Conservation (phyloP, 2,329 filamentous ascomycete species). For the Sodiomyces alkalinus region DNA sequence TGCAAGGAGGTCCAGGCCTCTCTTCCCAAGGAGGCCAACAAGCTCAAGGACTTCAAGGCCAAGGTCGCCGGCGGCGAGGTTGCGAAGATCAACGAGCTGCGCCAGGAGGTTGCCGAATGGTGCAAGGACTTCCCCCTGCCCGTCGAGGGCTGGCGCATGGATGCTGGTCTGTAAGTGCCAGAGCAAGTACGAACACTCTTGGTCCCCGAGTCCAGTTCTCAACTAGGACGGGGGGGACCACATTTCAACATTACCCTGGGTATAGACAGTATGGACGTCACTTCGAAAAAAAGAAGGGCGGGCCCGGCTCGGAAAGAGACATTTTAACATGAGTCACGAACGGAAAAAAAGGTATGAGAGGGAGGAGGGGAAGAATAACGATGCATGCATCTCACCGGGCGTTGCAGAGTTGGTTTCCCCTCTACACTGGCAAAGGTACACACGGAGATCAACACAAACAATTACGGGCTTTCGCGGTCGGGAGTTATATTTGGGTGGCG, state of each 20-base stretch:
- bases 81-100: constrained; percentile 67
- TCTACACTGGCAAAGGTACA: no score
- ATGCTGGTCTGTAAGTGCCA: constrained; percentile 38
- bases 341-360: not conserved
- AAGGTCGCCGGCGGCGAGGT: constrained; percentile 71
- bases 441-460: no score
- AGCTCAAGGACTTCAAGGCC: constrained; percentile 98
- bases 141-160: constrained; percentile 54
- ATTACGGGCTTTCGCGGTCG: no score
- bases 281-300: constrained; percentile 6
- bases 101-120: constrained; percentile 83
- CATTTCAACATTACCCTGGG: constrained; percentile 5
- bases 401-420: constrained; percentile 3
- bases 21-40: constrained; percentile 94
- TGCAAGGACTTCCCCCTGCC: constrained; percentile 85
- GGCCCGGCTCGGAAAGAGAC: constrained; percentile 1
- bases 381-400: constrained; percentile 2
- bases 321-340: constrained; percentile 5
- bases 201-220: no score
- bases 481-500: constrained; percentile 3
- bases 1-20: constrained; percentile 73
- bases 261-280: no score
- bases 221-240: no score
- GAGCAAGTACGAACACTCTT: constrained; percentile 1
- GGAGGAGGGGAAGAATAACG: not conserved